A percentile compares a stretch with the other conserved stretches of the same genome.
phyloP scores from a whole-genome alignment of 2,329 filamentous ascomycete genomes.

The Paecilomyces fulvus region DNA sequence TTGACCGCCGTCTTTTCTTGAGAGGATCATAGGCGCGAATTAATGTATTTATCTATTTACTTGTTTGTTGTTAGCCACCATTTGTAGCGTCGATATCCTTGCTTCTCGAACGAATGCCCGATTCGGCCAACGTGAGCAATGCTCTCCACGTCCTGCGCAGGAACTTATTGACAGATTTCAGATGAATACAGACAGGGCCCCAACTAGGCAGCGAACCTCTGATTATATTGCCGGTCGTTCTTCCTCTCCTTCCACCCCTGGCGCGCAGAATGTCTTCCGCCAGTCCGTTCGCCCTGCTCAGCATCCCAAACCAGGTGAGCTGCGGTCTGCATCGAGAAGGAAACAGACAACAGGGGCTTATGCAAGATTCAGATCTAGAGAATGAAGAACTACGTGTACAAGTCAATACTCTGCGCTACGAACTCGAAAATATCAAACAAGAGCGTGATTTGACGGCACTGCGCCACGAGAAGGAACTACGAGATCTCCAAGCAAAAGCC shows the following conservation, averaged over 20 bases:
- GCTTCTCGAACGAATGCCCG: not conserved
- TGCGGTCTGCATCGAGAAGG: not conserved
- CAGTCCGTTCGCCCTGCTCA: constrained; percentile 29
- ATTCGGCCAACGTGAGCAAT: not conserved
- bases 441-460: constrained; percentile 74
- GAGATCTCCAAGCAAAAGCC: constrained; percentile 70
- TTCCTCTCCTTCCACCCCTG: constrained; percentile 24
- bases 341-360: not conserved
- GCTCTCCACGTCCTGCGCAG: not conserved
- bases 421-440: constrained; percentile 76
- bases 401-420: constrained; percentile 78
- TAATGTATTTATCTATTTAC: not conserved
- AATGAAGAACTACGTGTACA: constrained; percentile 83
- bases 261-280: constrained; percentile 25
- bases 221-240: constrained; percentile 52
- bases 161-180: constrained; percentile 9
- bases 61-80: not conserved
- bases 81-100: not conserved
- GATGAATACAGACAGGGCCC: constrained; percentile 30
- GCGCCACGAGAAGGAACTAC: constrained; percentile 73
- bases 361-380: constrained; percentile 25
- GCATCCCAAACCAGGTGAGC: constrained; percentile 29
- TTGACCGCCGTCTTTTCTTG: not conserved
- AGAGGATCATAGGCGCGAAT: not conserved
- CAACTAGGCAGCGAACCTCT: constrained; percentile 48